Evolutionary conservation across 805 yeast genomes (phyloP), one percentile per base, ranked within the genome.

Genomic region (Saccharomycopsis sp.): DNA sequence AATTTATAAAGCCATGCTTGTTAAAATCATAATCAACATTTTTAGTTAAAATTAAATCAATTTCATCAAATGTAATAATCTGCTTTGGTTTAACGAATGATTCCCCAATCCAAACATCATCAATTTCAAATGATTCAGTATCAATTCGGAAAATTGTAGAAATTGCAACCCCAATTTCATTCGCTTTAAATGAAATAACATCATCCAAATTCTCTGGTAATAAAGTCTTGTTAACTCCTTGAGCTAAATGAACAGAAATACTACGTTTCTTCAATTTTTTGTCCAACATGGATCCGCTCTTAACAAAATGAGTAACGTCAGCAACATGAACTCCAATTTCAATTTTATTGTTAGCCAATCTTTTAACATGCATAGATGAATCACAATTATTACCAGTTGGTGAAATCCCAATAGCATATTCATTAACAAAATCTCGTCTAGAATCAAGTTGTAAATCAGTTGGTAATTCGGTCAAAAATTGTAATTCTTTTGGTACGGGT

Each of bases 221-320:
- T 54, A 88, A 69, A 48, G 81, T 75, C 9, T 68, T 72, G 36
- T 79, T 74, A 23, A 73, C 69, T 50, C 74, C 75, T 59, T 89
- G 96, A 11, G 94, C 93, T 61, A 89, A 72, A 57, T 81, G 84
- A 3, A 90, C 97, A 5, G 96, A 79, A 3, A 90, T 77, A 1
- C 94, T 87, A 59, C 97, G 75, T 66, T 86, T 88, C 63, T 86
- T 85, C 1, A 95, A 84, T 59, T 90, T 88, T 51, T 89, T 79
- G 58, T 93, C 98, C 50, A 90, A 66, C 7, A 77, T 65, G 0
- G 95, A 77, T 13, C 88, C 90, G 33, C 77, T 81, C 53, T 74
- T 77, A 42, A 90, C 63, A 54, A 70, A 85, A 37, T 78, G 77
- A 3, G 94, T 70, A 3, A 83, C 79, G 64, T 93, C 98, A 26